A percentile compares a stretch with the other conserved stretches of the same genome.
Evolutionary conservation across 768 basidiomycete genomes (phyloP).

Genomic region (Lyophyllum atratum): DNA sequence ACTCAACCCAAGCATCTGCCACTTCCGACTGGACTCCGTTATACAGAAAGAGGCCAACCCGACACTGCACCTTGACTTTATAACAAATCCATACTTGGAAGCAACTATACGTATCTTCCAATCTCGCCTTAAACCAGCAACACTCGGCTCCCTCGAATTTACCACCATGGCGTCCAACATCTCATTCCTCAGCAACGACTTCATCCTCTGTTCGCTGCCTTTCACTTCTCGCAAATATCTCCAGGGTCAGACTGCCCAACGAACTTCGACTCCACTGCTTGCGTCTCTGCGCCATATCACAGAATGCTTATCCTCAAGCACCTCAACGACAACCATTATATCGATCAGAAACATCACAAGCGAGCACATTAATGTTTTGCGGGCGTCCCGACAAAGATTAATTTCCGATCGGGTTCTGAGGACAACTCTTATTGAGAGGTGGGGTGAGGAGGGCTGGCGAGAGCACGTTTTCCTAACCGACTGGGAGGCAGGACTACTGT

Average conservation of each 20-base stretch:
- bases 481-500: slow-evolving; percentile 56
- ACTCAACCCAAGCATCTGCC: not conserved
- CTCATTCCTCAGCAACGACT: slow-evolving; percentile 33
- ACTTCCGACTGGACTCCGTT: not conserved
- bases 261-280: slow-evolving; percentile 40
- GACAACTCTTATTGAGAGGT: slow-evolving; percentile 27
- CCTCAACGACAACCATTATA: slow-evolving; percentile 29
- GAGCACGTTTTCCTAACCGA: slow-evolving; percentile 45
- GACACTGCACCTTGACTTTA: slow-evolving; percentile 16
- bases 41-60: not conserved
- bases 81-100: slow-evolving; percentile 24
- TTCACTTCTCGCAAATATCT: slow-evolving; percentile 36
- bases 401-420: slow-evolving; percentile 28
- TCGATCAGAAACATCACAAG: slow-evolving; percentile 42
- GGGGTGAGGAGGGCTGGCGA: slow-evolving; percentile 41
- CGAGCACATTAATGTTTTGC: slow-evolving; percentile 29
- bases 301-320: slow-evolving; percentile 30
- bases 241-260: slow-evolving; percentile 7
- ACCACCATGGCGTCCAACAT: slow-evolving; percentile 39
- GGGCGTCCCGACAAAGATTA: slow-evolving; percentile 24
- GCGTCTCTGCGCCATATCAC: slow-evolving; percentile 38
- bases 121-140: slow-evolving; percentile 15
- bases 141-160: slow-evolving; percentile 28
- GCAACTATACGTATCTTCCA: slow-evolving; percentile 24
- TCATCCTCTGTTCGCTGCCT: slow-evolving; percentile 45